Base-by-base conservation (phyloP, 2,329 filamentous ascomycete species). In the Diaporthe longicolla region DNA sequence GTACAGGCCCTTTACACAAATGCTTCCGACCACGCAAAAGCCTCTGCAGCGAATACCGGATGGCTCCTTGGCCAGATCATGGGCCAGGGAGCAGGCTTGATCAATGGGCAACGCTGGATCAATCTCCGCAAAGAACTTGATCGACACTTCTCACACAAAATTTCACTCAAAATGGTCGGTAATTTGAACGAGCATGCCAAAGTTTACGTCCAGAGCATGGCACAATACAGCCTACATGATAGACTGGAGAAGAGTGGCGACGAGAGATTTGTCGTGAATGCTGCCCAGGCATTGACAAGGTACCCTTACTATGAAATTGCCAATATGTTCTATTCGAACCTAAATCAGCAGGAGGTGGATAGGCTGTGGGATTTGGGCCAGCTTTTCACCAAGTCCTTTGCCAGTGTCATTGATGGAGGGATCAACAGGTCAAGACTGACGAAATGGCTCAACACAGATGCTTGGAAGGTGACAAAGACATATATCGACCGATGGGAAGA, bases 71-170 rank as follows among this genome's bases (percentile, higher is more conserved):
- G 58, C 17, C 58, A 63, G 4, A 63, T 63, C 17, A 63, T 63
- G 58, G 58, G 58, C 58, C 58, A 63, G n/a, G 58, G 58, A 6
- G 58, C 58, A 17, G 58, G 58, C 24, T 35, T 63, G 15, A 63
- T 63, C 24, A 63, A 63, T 24, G 58, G 58, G n/a, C 40, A 63
- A 40, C 58, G 58, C 58, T 63, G 58, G 58, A 63, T 63, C 40
- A 63, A 63, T 24, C 58, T 63, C 17, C 58, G 58, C 40, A 63
- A 63, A 17, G 58, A 63, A 15, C 58, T 63, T 17, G 58, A 63
- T 24, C 37, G 35, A 4, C 37, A 63, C 37, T 63, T 63, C 24
- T 29, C 58, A 1, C 58, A 63, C 58, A 63, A 63, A 10, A 17
- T 21, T 4, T 63, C 58, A 9, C 24, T 63, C 17, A 45, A 43